Evolutionary conservation across 805 yeast genomes (phyloP), one percentile per base, ranked within the genome.

Genomic region (Lipomyces spencermartinsiae): DNA sequence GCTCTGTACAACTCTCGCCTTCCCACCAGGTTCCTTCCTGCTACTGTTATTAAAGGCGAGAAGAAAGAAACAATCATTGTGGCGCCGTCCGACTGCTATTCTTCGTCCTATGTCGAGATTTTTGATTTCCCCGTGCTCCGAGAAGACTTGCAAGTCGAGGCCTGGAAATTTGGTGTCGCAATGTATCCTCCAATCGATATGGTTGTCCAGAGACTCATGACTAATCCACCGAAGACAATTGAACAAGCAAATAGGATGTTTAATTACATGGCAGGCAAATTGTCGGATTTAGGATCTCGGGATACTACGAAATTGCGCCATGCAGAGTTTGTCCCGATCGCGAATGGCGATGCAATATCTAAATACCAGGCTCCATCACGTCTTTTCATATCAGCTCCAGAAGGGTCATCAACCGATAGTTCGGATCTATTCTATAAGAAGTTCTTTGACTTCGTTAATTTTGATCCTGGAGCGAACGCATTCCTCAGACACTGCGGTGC

Each of bases 401-500:
- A 58, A 4, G 2, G 33, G 16, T 31, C 58, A 5, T 14, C 29
- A 10, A 25, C 51, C 14, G 65, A 37, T 39, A 60, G 35, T 10
- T 53, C 56, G 16, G 64, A 64, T 7, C 57, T 62, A 35, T 66
- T 72, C 58, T 76, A 73, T 59, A 61, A 69, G 19, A 71, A 63
- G 7, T 71, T 76, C 37, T 77, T 77, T 62, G 76, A 74, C 59
- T 77, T 74, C 64, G 74, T 76, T 39, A 46, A 51, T 12, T 67
- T 72, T 56, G 68, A 73, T 2, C 58, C 65, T 4, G 66, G 71
- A 6, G 74, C 80, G 4, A 63, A 61, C 16, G 78, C 80, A 1
- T 80, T 80, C 64, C 68, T 80, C 35, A 62, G 63, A 14, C 64
- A 62, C 5, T 66, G 79, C 16, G 82, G 82, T 1, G 77, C 80